phyloP scores from a whole-genome alignment of 495 filamentous ascomycete genomes.

The Cenococcum geophilum region DNA sequence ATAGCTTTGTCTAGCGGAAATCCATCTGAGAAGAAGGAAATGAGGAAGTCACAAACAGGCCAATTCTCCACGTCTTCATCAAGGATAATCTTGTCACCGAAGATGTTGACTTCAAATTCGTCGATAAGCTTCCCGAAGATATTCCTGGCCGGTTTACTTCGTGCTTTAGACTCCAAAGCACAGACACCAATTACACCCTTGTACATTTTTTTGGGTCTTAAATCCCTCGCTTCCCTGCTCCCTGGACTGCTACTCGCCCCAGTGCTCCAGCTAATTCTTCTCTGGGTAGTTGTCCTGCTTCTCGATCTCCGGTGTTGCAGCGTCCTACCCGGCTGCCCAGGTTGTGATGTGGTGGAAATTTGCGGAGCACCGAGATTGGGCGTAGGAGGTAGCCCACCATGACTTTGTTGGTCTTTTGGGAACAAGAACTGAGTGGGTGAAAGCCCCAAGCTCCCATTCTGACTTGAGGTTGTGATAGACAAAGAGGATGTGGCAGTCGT shows the following conservation, averaged over 20 bases:
- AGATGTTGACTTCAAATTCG: constrained; percentile 93
- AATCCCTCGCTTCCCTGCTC: constrained; percentile 46
- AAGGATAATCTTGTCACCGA: constrained; percentile 96
- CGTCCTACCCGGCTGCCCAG: constrained; percentile 1
- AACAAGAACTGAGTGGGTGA: constrained; percentile 34
- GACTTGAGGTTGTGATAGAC: constrained; percentile 49
- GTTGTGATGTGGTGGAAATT: constrained; percentile 20
- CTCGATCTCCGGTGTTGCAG: constrained; percentile 45
- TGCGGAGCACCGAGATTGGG: constrained; percentile 44
- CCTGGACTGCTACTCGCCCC: constrained; percentile 65
- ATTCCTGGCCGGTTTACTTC: constrained; percentile 92
- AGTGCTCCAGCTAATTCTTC: constrained; percentile 71
- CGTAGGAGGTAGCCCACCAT: constrained; percentile 37
- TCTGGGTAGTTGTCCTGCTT: constrained; percentile 62
- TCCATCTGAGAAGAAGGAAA: constrained; percentile 96
- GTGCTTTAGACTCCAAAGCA: constrained; percentile 89
- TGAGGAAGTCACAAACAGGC: constrained; percentile 77
- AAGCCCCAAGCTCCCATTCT: constrained; percentile 33
- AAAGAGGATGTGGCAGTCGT: constrained; percentile 50
- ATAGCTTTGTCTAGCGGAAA: constrained; percentile 97
- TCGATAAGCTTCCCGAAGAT: constrained; percentile 88
- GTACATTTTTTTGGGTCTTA: constrained; percentile 38
- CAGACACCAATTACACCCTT: constrained; percentile 81
- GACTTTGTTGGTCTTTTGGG: constrained; percentile 34
- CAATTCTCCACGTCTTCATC: constrained; percentile 73